Evolutionary conservation across 2,329 filamentous ascomycete species (phyloP), one percentile per base, ranked within the genome.

Genomic region (Lecanicillium sp.): DNA sequence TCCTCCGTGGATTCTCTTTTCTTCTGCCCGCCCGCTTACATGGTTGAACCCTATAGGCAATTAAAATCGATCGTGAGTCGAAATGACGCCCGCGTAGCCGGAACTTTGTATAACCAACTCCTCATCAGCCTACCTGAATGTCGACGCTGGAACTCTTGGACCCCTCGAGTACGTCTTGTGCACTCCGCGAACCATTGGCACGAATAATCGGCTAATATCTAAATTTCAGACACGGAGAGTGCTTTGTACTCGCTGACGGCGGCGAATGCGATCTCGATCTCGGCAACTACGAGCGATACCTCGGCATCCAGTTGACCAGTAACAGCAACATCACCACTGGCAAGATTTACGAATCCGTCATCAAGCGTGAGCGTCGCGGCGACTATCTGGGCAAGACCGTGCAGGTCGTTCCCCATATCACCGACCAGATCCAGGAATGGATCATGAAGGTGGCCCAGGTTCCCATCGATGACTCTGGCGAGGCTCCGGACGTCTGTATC

Each of bases 241-340:
- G 84, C 49, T 95, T 90, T 56, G 89, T 95, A 35, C 74, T 92
- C 42, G 78, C 85, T 51, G 86, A 92, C 53, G 85, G 85, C 46
- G 84, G 84, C 14, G 34, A 68, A 53, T 59, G 57, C 29, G 71
- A 75, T 50, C 55, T 75, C 11, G 73, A 78, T 50, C 63, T 78
- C 32, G 73, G 73, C 15, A 75, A 75, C 55, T 77, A 38, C 22
- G 19, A 29, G 14, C 17, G 37, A 12, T 35, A 37, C 33, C 79
- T 95, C 39, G 81, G 82, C 54, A 81, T 90, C 48, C 85, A 81
- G 40, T 72, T 96, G 44, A 86, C 79, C 8, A 73, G 81, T 45
- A 88, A 95, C 51, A 87, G 90, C 69, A 96, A 96, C 63, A 94
- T 98, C 63, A 98, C 92, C 4, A 95, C 90, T 5, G 92, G 92